Percentiles rank a stretch among this genome's conserved stretches.
Conservation (phyloP, 257 asterid species). For the Solanum appendiculatum region DNA sequence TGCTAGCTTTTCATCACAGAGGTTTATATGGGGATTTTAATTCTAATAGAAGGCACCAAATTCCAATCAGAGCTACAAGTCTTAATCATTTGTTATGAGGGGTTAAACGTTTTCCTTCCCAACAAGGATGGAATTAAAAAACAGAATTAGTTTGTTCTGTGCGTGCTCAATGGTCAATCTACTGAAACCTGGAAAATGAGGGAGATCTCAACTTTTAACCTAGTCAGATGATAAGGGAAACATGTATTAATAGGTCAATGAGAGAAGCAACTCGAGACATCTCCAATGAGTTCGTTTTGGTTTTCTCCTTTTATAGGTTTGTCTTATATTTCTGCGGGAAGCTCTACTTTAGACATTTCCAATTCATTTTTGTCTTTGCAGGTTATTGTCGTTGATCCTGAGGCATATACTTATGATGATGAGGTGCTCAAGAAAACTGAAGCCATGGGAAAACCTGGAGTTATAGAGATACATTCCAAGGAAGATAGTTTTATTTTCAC, state of each 20-base stretch:
- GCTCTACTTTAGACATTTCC: background rate
- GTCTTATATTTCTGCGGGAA: background rate
- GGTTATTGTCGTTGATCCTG: constrained; percentile 71
- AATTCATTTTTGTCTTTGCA: constrained; percentile 7
- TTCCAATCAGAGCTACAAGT: background rate
- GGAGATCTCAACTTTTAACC: background rate
- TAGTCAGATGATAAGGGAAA: background rate
- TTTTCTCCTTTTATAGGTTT: background rate
- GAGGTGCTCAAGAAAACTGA: constrained; percentile 93
- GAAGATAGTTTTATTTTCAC: constrained; percentile 92
- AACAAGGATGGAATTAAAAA: background rate
- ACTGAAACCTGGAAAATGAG: background rate
- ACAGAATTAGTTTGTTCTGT: background rate
- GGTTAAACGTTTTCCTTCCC: background rate
- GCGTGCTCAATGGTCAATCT: background rate
- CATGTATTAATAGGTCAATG: background rate
- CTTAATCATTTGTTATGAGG: background rate
- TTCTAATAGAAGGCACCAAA: background rate
- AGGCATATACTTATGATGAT: constrained; percentile 87
- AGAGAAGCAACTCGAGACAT: background rate
- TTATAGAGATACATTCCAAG: constrained; percentile 73
- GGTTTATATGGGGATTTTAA: background rate
- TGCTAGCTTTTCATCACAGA: background rate
- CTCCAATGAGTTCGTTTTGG: background rate
- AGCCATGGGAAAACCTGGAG: constrained; percentile 76